Percentiles rank a stretch among this genome's conserved stretches.
phyloP scores from a whole-genome alignment of 208 protist species.

The Leishmania amazonensis region DNA sequence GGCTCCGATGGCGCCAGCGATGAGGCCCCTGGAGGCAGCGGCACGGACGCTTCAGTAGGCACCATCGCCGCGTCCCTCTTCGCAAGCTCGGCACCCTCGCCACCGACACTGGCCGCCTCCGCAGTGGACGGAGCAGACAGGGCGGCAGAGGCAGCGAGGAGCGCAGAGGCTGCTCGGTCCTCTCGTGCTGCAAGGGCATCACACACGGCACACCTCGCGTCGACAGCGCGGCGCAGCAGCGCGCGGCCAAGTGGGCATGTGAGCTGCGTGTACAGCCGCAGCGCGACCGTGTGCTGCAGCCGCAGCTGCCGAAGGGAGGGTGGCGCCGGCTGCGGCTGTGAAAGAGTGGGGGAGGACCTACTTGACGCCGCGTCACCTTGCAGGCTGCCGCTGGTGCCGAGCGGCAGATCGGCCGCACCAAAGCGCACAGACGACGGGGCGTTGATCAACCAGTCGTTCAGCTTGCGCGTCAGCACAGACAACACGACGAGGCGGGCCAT shows the following conservation, averaged over 20 bases:
- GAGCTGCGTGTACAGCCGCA: slow-evolving; percentile 33
- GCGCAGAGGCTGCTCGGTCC: slow-evolving; percentile 1
- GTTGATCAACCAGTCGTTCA: slow-evolving; percentile 21
- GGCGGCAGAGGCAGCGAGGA: background rate
- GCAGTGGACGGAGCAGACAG: background rate
- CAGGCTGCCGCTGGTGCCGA: background rate
- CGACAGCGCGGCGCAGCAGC: slow-evolving; percentile 21
- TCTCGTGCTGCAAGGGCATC: slow-evolving; percentile 22
- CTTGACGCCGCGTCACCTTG: background rate
- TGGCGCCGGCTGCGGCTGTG: background rate
- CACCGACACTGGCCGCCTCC: background rate
- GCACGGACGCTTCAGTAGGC: background rate
- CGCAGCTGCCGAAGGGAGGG: slow-evolving; percentile 13
- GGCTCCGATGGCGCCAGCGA: slow-evolving; percentile 17
- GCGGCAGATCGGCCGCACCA: background rate
- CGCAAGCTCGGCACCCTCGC: background rate
- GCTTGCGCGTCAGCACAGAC: slow-evolving; percentile 30
- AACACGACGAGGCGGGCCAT: slow-evolving; percentile 45
- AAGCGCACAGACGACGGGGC: slow-evolving; percentile 9
- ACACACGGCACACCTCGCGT: slow-evolving; percentile 16
- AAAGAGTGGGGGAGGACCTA: background rate
- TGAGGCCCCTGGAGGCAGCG: background rate
- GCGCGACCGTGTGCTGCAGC: slow-evolving; percentile 29
- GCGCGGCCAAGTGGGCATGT: slow-evolving; percentile 22
- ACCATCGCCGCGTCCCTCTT: background rate